Percentiles rank a stretch among this genome's conserved stretches.
Conservation (phyloP, 176 grass and related monocot species). For the Triticum monococcum region DNA sequence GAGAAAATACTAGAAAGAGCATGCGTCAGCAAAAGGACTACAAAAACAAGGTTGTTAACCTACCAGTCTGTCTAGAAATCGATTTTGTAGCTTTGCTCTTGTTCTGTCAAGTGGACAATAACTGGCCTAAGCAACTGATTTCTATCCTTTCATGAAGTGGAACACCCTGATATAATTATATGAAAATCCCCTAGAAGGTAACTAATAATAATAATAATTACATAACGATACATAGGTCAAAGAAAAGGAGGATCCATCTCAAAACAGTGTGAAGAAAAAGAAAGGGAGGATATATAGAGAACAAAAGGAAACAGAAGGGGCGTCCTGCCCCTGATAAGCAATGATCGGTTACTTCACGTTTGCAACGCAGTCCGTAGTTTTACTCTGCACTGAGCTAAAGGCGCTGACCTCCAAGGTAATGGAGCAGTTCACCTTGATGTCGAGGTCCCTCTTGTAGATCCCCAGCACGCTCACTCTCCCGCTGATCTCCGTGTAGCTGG, state of each 20-base stretch:
- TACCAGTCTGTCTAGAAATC: constrained; percentile 7
- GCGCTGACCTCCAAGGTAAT: constrained; percentile 42
- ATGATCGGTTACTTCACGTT: constrained; percentile 36
- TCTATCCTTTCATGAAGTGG: background rate
- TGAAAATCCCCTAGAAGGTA: background rate
- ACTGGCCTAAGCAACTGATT: background rate
- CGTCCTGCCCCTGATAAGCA: too few species aligned
- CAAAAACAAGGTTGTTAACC: constrained; percentile 19
- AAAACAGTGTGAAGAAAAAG: background rate
- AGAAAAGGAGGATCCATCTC: background rate
- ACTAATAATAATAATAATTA: background rate
- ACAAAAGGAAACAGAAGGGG: background rate
- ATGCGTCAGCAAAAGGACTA: background rate
- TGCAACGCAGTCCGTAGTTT: constrained; percentile 29
- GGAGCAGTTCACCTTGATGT: constrained; percentile 72
- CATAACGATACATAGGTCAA: background rate
- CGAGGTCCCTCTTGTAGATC: constrained; percentile 72
- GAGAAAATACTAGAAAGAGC: background rate
- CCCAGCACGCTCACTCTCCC: constrained; percentile 69
- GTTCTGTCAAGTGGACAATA: background rate
- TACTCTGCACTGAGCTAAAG: constrained; percentile 30
- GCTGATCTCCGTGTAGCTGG: constrained; percentile 67
- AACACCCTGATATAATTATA: background rate
- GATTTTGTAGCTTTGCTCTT: constrained; percentile 10
- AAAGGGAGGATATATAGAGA: background rate